A percentile compares a stretch with the other conserved stretches of the same genome.
phyloP scores from a whole-genome alignment of 306 rosid genomes.

The Ceratonia siliqua region DNA sequence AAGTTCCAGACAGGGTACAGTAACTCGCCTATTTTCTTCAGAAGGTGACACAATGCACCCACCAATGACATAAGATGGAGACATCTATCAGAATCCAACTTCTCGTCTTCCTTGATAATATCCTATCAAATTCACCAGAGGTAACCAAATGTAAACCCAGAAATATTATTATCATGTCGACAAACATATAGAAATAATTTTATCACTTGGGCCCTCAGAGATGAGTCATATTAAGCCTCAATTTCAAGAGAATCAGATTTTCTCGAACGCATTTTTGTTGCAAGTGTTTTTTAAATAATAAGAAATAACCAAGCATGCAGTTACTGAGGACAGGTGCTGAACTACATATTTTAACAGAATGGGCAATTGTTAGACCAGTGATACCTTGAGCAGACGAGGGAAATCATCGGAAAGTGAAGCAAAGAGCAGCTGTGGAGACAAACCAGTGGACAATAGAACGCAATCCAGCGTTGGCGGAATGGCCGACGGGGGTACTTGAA shows the following conservation, averaged over 20 bases:
- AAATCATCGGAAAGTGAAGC: constrained; percentile 59
- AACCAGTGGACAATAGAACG: constrained; percentile 61
- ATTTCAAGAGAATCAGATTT: neutral
- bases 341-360: neutral
- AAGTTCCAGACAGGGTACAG: neutral
- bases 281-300: neutral
- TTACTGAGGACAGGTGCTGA: neutral
- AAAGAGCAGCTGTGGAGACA: constrained; percentile 59
- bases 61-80: constrained; percentile 51
- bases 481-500: constrained; percentile 65
- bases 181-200: neutral
- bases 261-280: neutral
- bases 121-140: constrained; percentile 48
- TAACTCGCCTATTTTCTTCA: constrained; percentile 65
- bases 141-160: constrained; percentile 8
- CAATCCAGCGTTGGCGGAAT: constrained; percentile 78
- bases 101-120: constrained; percentile 39
- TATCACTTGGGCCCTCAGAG: neutral
- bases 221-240: neutral
- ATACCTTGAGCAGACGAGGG: constrained; percentile 59
- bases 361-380: constrained; percentile 8
- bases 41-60: constrained; percentile 70
- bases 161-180: neutral
- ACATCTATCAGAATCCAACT: constrained; percentile 53
- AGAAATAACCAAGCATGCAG: neutral